These are phyloP conservation scores for Lactuca sativa DNA, from an alignment of 129 eudicot genomes.

Conservation along the genomic window DNA sequence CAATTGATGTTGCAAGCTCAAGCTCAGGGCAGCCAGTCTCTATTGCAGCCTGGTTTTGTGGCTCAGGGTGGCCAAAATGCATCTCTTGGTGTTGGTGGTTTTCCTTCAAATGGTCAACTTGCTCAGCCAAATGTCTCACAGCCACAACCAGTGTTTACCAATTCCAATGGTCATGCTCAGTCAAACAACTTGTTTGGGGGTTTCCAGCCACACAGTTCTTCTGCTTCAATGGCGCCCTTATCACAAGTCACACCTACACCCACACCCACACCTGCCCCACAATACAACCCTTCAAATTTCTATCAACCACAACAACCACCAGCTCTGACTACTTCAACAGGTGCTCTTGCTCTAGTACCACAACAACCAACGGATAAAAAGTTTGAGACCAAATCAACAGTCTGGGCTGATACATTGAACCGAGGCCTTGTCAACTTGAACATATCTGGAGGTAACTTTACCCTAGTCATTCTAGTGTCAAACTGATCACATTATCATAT, in stretches of 20 bases:
- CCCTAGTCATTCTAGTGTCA: neutral
- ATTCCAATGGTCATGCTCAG: conserved; percentile 31
- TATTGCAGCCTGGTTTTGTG: conserved; percentile 1
- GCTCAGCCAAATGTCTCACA: conserved; percentile 21
- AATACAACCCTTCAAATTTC: conserved; percentile 31
- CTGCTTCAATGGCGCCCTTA: conserved; percentile 31
- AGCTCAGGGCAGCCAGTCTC: conserved; percentile 2
- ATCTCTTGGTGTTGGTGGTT: neutral
- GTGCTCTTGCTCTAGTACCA: conserved; percentile 59
- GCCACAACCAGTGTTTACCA: neutral
- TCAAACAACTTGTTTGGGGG: conserved; percentile 41
- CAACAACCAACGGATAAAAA: conserved; percentile 58
- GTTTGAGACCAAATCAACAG: conserved; percentile 87
- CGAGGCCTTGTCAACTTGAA: conserved; percentile 90
- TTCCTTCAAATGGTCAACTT: conserved; percentile 29
- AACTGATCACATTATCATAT: neutral
- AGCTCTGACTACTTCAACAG: conserved; percentile 40
- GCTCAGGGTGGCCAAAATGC: conserved; percentile 3
- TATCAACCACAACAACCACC: conserved; percentile 42
- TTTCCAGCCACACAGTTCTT: conserved; percentile 42
- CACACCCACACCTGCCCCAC: conserved; percentile 33
- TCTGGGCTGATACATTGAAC: conserved; percentile 95
- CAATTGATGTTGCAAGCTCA: too few relatives aligned
- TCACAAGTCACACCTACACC: conserved; percentile 25
- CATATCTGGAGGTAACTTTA: conserved; percentile 84